Evolutionary conservation across 305 asterid species (phyloP), one percentile per base, ranked within the genome.

Genomic region (Fraxinus latifolia): DNA sequence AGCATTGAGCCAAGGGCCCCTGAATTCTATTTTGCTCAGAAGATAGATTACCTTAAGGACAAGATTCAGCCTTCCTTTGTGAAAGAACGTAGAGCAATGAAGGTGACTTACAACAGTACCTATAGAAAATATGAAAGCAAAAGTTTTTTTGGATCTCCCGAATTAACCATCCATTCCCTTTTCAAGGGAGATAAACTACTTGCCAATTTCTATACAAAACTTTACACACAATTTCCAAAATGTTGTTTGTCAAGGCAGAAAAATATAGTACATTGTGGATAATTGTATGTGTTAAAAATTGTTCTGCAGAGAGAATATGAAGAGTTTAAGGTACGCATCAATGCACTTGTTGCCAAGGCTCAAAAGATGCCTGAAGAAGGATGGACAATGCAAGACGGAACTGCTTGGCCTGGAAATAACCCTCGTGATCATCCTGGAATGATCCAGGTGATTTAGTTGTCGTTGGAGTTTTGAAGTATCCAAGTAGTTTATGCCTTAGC

Each of bases 351-450:
- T 75, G 91, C 94, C 77, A 90, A 89, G 81, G 92, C 94, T 79
- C 92, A 88, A 77, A 90, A 90, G 85, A 89, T 90, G 89, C 94
- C 94, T 73, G 94, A 90, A 82, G 94, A 90, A 81, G 94, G 94
- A 76, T 90, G 94, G 94, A 89, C 91, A 47, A 90, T 90, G 94
- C 90, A 86, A 84, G 94, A 90, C 34, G 94, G 94, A 79, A 89
- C 92, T 79, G 34, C 94, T 50, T 90, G 94, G 94, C 93, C 93
- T 11, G 94, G 94, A 85, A 90, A 90, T 86, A 90, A 89, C 75
- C 86, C 91, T 50, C 83, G 94, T 39, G 94, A 90, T 83, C 94
- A 90, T 85, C 92, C 94, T 3, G 94, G 94, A 89, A 90, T 90
- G 94, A 90, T 90, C 72, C 94, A 90, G 89, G 94, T 89, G 34